These are phyloP conservation scores for Aspergillus pseudoglaucus DNA, from an alignment of 2,329 filamentous ascomycete species.

Conservation along the genomic window DNA sequence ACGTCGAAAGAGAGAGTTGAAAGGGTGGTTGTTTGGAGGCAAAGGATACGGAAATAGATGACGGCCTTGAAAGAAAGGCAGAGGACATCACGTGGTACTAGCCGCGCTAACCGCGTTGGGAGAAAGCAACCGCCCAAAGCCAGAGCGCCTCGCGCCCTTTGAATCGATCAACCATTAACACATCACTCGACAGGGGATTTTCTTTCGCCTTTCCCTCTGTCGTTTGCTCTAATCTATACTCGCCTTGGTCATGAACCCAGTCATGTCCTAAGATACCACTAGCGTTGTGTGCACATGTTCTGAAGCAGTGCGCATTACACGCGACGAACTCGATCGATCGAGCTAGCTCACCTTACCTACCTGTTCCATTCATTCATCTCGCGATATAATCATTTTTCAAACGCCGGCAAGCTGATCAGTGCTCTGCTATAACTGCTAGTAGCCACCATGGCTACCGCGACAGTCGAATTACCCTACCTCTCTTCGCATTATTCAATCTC, in stretches of 20 bases:
- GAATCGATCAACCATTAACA: slow-evolving; percentile 2
- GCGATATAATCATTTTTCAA: slow-evolving; percentile 6
- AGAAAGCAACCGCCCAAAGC: slow-evolving; percentile 6
- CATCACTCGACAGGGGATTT: slow-evolving; percentile 7
- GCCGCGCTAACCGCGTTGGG: slow-evolving; percentile 11
- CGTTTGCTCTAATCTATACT: slow-evolving; percentile 7
- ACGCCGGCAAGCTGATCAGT: slow-evolving; percentile 5
- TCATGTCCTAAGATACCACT: slow-evolving; percentile 12
- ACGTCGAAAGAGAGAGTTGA: not conserved
- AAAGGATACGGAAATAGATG: not conserved
- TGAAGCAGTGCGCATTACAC: slow-evolving; percentile 8
- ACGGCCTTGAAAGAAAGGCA: slow-evolving; percentile 3
- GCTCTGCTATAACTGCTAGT: slow-evolving; percentile 9
- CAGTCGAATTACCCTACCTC: slow-evolving; percentile 54
- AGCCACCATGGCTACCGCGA: slow-evolving; percentile 47
- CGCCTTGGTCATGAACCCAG: slow-evolving; percentile 3
- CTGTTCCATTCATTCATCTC: not conserved
- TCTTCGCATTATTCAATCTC: slow-evolving; percentile 53
- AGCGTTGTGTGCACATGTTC: slow-evolving; percentile 14
- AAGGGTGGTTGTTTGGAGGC: not conserved
- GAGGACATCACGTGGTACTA: slow-evolving; percentile 2
- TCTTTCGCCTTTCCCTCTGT: slow-evolving; percentile 7
- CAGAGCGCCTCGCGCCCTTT: slow-evolving; percentile 3
- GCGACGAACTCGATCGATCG: slow-evolving; percentile 1
- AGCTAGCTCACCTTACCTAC: slow-evolving; percentile 19